phyloP scores from a whole-genome alignment of 176 grass and related monocot genomes.

The barley (Hordeum vulgare) region DNA sequence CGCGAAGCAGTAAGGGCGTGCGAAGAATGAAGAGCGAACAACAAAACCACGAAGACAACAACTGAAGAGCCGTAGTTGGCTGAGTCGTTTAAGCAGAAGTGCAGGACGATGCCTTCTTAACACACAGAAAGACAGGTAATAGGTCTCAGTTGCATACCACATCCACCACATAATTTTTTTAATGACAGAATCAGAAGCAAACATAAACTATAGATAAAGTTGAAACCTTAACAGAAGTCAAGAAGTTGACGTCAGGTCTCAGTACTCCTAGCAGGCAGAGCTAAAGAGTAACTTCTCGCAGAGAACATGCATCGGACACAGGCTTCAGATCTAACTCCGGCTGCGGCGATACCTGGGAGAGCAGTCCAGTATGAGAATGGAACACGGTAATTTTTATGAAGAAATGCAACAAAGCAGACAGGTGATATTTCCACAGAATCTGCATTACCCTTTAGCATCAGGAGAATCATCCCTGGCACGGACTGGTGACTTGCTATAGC shows the following conservation, averaged over 20 bases:
- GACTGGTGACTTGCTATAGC: conserved; percentile 66
- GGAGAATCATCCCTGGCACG: conserved; percentile 42
- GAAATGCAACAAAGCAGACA: neutral
- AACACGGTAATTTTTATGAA: neutral
- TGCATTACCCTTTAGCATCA: conserved; percentile 55
- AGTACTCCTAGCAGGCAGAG: conserved; percentile 48
- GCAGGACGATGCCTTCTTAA: conserved; percentile 83
- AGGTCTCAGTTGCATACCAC: conserved; percentile 70
- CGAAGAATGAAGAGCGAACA: conserved; percentile 57
- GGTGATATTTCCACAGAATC: neutral
- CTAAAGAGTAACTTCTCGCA: conserved; percentile 24
- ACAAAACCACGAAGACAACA: conserved; percentile 80
- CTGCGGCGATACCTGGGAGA: conserved; percentile 42
- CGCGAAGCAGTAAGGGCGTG: conserved; percentile 27
- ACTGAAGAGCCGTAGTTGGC: conserved; percentile 55
- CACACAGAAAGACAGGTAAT: conserved; percentile 75
- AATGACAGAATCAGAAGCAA: conserved; percentile 27
- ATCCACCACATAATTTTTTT: conserved; percentile 35
- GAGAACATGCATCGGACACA: conserved; percentile 1
- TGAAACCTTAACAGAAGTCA: conserved; percentile 89
- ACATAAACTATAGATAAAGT: conserved; percentile 56
- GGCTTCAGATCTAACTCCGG: conserved; percentile 54
- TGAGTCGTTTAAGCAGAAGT: conserved; percentile 69
- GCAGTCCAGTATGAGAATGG: neutral
- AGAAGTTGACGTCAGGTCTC: conserved; percentile 49